Evolutionary conservation across 2,329 filamentous ascomycete species (phyloP), one percentile per base, ranked within the genome.

Genomic region (Aureobasidium sp.): DNA sequence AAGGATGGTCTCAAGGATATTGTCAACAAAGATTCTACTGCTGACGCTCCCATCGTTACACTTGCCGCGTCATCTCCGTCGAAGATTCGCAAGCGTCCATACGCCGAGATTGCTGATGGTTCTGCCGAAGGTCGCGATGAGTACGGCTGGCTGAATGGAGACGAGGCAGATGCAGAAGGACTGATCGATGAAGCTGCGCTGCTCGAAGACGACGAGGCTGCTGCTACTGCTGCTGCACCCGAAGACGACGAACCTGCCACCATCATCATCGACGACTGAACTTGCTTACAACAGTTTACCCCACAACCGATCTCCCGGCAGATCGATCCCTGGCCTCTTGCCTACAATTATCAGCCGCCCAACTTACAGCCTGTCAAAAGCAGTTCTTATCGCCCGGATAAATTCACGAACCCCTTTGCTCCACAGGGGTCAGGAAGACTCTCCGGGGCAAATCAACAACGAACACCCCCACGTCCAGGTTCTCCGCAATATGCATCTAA

Each of bases 101-200:
- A 74, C 59, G 69, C 75, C 48, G 77, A 90, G 70, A 77, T 88
- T 59, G 77, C 77, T 37, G 81, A 87, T 48, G 81, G 80, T 58
- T 83, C 86, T 64, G 87, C 83, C 65, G 84, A 86, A 47, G 82
- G 81, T 34, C 78, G 79, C 16, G 85, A 87, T 63, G 87, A 90
- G 65, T 84, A 89, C 68, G 90, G 89, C 68, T 91, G 87, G 87
- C 82, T 81, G 42, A 83, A 88, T 67, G 86, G 87, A 62, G 81
- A 82, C 61, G 79, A 81, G 55, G 75, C 78, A 37, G 71, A 73
- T 13, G 72, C 74, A 36, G 75, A 77, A 64, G 75, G 75, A 2
- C 53, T 76, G 58, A 68, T 76, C 27, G 42, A 77, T 66, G 25
- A 77, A 69, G 57, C 45, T 21, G 61, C 54, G 5, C 41, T 63